These are phyloP conservation scores for Escovopsis sp. DNA, from an alignment of 2,329 filamentous ascomycete species.

Conservation along the genomic window DNA sequence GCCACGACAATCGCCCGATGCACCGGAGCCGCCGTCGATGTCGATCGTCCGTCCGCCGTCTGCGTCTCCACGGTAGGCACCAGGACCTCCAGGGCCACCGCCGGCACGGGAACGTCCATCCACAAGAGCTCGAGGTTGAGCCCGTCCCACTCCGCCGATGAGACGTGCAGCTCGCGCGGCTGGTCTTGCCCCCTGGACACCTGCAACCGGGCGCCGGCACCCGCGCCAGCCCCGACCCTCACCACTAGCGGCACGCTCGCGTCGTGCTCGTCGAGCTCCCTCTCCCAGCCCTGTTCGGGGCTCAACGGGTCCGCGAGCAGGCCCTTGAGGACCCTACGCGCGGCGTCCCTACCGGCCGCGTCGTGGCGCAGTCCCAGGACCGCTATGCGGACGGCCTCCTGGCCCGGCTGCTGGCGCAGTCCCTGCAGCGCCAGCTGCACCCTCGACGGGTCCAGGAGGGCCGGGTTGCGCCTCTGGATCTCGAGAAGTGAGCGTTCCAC, in stretches of 20 bases:
- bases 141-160: conserved; percentile 45
- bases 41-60: conserved; percentile 47
- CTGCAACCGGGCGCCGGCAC: conserved; percentile 15
- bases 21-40: conserved; percentile 63
- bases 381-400: conserved; percentile 44
- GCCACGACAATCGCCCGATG: conserved; percentile 67
- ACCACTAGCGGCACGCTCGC: conserved; percentile 46
- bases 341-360: conserved; percentile 28
- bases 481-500: conserved; percentile 44
- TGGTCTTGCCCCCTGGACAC: conserved; percentile 19
- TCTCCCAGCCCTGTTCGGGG: conserved; percentile 51
- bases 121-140: conserved; percentile 51
- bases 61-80: conserved; percentile 61
- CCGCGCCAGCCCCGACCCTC: conserved; percentile 28
- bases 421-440: conserved; percentile 58
- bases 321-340: conserved; percentile 52
- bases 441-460: conserved; percentile 51
- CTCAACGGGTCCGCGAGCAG: conserved; percentile 56
- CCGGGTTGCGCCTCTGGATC: conserved; percentile 45
- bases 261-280: conserved; percentile 38
- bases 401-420: conserved; percentile 38
- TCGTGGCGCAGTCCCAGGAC: conserved; percentile 34
- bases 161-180: conserved; percentile 45
- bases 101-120: conserved; percentile 32
- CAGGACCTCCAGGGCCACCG: conserved; percentile 42